Evolutionary conservation across 2,329 filamentous ascomycete species (phyloP), one percentile per base, ranked within the genome.

Genomic region (Colletotrichum horii): DNA sequence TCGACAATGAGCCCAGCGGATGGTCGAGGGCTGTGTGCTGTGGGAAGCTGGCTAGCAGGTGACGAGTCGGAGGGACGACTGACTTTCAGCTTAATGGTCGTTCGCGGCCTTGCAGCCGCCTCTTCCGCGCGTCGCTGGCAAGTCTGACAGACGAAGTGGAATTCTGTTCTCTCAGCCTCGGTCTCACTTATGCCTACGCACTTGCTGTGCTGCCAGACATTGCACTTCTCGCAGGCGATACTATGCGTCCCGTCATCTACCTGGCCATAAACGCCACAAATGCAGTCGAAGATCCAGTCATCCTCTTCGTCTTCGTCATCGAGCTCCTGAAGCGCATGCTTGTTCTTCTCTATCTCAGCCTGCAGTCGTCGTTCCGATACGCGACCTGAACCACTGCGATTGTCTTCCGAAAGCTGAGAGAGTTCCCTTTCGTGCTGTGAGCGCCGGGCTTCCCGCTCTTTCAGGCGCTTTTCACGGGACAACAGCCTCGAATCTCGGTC

Each of bases 211-310:
- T 98, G 96, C 97, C 97, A 99, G 64, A 98, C 93, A 82, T 94
- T 97, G 87, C 97, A 99, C 79, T 90, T 93, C 82, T 99, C 97
- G 85, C 97, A 99, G 32, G 96, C 94, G 78, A 99, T 93, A 82
- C 96, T 98, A 82, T 98, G 96, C 9, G 95, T 94, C 43, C 97
- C 97, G 82, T 98, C 97, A 80, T 99, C 97, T 75, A 98, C 95
- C 79, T 97, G 94, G 26, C 97, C 97, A 83, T 98, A 93, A 26
- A 96, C 90, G 30, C 96, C 96, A 83, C 97, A 99, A 30, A 95
- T 90, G 82, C 97, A 99, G 82, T 99, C 97, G 80, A 99, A 99
- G 52, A 95, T 91, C 97, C 97, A 98, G 67, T 96, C 92, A 15
- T 95, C 94, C 78, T 97, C 95, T 79, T 92, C 86, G 30, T 97